Evolutionary conservation across 148 eudicot genomes (phyloP), one percentile per base, ranked within the genome.

Genomic region (Simmondsia chinensis): DNA sequence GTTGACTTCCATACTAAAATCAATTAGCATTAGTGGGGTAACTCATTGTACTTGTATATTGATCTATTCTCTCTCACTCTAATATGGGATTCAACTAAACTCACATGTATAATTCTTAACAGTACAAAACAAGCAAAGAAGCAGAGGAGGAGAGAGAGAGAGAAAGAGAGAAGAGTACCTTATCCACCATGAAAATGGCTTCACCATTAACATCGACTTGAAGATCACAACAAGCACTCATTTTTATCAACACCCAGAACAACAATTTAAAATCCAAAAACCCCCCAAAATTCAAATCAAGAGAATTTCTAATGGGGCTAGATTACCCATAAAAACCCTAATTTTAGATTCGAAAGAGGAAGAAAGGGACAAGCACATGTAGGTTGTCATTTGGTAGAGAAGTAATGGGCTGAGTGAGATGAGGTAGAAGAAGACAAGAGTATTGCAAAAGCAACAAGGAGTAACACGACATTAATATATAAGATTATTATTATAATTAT

Each of bases 191-290:
- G 77, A 80, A 80, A 59, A 68, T 33, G 50, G 69, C 82, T 77
- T 80, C 89, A 12, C 89, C 95, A 72, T 85, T 85, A 33, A 85
- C 82, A 72, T 85, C 80, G 43, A 85, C 86, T 75, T 85, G 65
- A 65, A 85, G 79, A 70, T 58, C 68, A 72, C 73, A 72, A 45
- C 43, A 63, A 6, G 29, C 55, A 50, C 46, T 75, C 82, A 77
- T 76, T 12, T n/a, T n/a, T n/a, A n/a, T n/a, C n/a, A n/a, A n/a
- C n/a, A 28, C 50, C 54, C 31, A 54, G 29, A 46, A n/a, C 42
- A 23, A 44, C n/a, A n/a, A n/a, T n/a, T n/a, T n/a, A 9, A 52
- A 56, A 35, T 29, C 44, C 31, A 27, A 45, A 56, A 56, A 44
- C 56, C 60, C 43, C 43, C 54, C 52, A 41, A 59, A 33, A 36